phyloP scores from a whole-genome alignment of 1,284 basidiomycete species.

The Ceratobasidium sp. region DNA sequence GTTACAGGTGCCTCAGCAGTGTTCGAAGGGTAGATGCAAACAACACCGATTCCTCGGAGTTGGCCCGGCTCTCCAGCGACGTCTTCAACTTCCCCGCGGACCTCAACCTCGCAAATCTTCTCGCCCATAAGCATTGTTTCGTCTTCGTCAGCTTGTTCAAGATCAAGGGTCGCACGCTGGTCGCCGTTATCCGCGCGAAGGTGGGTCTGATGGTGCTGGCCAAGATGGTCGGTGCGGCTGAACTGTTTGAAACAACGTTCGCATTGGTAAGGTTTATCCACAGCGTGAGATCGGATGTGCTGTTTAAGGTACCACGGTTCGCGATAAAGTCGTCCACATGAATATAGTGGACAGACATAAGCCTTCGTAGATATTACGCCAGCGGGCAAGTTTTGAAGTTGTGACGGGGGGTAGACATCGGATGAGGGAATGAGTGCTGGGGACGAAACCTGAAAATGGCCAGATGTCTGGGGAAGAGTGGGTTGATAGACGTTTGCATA shows the following conservation, averaged over 20 bases:
- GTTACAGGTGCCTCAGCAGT: neutral
- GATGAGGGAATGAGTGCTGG: neutral
- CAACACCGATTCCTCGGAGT: slow-evolving; percentile 16
- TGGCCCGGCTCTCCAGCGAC: slow-evolving; percentile 28
- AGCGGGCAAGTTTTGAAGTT: slow-evolving; percentile 39
- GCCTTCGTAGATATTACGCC: slow-evolving; percentile 57
- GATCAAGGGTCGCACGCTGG: slow-evolving; percentile 4
- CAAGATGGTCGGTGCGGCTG: slow-evolving; percentile 84
- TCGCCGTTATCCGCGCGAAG: slow-evolving; percentile 50
- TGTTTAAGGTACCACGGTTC: slow-evolving; percentile 87
- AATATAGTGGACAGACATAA: slow-evolving; percentile 79
- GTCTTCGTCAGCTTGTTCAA: slow-evolving; percentile 25
- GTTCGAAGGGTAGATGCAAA: slow-evolving; percentile 36
- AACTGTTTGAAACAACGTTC: slow-evolving; percentile 77
- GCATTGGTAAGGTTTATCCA: slow-evolving; percentile 84
- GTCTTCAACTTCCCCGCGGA: slow-evolving; percentile 33
- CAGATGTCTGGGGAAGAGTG: neutral
- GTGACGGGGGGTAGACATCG: slow-evolving; percentile 42
- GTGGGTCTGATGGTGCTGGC: slow-evolving; percentile 83
- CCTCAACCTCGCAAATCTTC: slow-evolving; percentile 36
- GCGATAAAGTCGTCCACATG: slow-evolving; percentile 85
- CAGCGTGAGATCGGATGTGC: slow-evolving; percentile 87
- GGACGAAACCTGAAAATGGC: neutral
- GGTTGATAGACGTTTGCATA: neutral
- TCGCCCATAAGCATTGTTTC: slow-evolving; percentile 34